Conservation (phyloP, 1,284 basidiomycete genomes). For the Trichosporon faecale region DNA sequence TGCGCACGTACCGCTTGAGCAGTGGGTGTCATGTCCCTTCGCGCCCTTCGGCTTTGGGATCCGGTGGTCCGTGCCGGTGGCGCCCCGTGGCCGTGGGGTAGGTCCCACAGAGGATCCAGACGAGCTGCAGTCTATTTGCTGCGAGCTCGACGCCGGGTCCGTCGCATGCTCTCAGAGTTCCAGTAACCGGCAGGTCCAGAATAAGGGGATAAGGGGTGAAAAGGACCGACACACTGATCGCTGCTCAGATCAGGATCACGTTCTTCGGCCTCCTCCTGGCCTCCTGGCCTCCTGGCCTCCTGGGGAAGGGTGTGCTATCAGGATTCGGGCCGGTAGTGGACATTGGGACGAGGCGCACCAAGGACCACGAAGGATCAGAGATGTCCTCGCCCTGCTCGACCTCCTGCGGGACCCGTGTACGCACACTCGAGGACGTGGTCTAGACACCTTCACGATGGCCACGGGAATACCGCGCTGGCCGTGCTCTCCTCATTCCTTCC, state of each 20-base stretch:
- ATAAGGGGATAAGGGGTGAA: neutral
- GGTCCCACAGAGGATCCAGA: neutral
- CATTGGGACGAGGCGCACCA: too few relatives aligned
- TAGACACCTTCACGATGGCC: too few relatives aligned
- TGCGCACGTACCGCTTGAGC: neutral
- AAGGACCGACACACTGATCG: neutral
- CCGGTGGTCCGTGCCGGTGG: neutral
- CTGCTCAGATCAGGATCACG: too few relatives aligned
- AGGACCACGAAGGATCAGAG: too few relatives aligned
- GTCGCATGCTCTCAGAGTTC: neutral
- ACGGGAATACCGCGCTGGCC: neutral
- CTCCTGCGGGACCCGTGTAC: too few relatives aligned
- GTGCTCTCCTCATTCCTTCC: neutral
- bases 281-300: too few relatives aligned
- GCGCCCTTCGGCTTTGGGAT: too few relatives aligned
- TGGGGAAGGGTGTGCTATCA: too few relatives aligned
- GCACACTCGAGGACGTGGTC: too few relatives aligned
- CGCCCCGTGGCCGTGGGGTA: neutral
- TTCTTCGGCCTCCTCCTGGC: too few relatives aligned
- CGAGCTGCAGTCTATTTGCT: neutral
- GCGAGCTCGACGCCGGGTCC: neutral
- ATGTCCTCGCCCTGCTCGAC: too few relatives aligned
- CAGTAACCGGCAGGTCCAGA: neutral
- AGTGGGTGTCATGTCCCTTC: neutral
- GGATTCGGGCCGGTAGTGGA: too few relatives aligned